phyloP scores from a whole-genome alignment of 768 basidiomycete species.

The Omphalotus guepiniiformis region DNA sequence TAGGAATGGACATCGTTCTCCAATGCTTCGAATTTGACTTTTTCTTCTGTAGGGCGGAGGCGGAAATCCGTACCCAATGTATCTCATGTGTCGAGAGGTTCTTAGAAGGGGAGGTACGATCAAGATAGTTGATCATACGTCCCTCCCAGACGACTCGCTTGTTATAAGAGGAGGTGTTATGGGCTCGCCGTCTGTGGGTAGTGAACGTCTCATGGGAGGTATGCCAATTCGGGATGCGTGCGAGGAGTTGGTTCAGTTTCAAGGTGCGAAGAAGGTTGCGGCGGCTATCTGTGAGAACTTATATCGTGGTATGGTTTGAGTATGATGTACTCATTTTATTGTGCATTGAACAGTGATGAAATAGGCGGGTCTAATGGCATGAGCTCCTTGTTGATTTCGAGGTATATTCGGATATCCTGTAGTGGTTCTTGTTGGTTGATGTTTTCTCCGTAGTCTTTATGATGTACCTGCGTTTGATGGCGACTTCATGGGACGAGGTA shows the following conservation, averaged over 20 bases:
- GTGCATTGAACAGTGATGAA: slow-evolving; percentile 25
- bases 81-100: slow-evolving; percentile 47
- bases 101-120: slow-evolving; percentile 44
- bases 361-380: background rate
- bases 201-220: slow-evolving; percentile 22
- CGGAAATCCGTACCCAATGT: slow-evolving; percentile 51
- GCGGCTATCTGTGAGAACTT: slow-evolving; percentile 27
- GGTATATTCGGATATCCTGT: slow-evolving; percentile 13
- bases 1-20: slow-evolving; percentile 7
- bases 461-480: slow-evolving; percentile 39
- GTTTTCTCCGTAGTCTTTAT: slow-evolving; percentile 25
- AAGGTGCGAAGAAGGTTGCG: slow-evolving; percentile 22
- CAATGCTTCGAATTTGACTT: background rate
- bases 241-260: slow-evolving; percentile 25
- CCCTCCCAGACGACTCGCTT: slow-evolving; percentile 37
- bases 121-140: slow-evolving; percentile 40
- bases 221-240: slow-evolving; percentile 22
- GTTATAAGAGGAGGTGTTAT: slow-evolving; percentile 29
- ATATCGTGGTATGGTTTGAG: background rate
- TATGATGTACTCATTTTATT: background rate
- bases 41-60: slow-evolving; percentile 44
- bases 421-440: background rate
- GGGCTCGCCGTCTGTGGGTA: slow-evolving; percentile 35
- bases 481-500: slow-evolving; percentile 44
- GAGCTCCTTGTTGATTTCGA: background rate